These are phyloP conservation scores for Fusarium mangiferae DNA, from an alignment of 2,329 filamentous ascomycete species.

Conservation along the genomic window DNA sequence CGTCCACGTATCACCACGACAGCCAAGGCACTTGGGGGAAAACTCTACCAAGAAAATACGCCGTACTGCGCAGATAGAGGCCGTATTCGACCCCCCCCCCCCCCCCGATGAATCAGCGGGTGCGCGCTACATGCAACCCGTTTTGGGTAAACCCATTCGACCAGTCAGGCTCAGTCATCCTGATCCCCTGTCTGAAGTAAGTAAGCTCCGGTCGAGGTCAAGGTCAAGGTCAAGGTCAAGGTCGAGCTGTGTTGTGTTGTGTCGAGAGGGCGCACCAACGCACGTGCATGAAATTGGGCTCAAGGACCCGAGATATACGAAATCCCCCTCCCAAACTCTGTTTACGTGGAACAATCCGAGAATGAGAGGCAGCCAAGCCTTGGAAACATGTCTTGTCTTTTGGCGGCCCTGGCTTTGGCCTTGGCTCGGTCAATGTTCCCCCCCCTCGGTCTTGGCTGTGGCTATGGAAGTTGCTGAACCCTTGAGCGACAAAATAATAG, in stretches of 20 bases:
- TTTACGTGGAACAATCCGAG: background rate
- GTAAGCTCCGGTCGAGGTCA: background rate
- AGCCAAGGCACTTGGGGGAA: background rate
- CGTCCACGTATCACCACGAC: constrained; percentile 22
- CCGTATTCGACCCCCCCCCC: background rate
- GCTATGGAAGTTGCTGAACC: background rate
- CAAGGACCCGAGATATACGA: constrained; percentile 42
- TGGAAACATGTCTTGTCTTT: background rate
- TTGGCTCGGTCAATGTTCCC: constrained; percentile 4
- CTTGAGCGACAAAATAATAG: constrained; percentile 33
- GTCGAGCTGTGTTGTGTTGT: background rate
- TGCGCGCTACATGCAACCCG: background rate
- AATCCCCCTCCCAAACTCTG: constrained; percentile 29
- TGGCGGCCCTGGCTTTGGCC: background rate
- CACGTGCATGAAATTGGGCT: constrained; percentile 21
- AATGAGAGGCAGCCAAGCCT: constrained; percentile 14
- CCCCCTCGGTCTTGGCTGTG: constrained; percentile 7
- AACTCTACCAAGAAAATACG: constrained; percentile 10
- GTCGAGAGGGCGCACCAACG: background rate
- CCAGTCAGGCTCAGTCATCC: background rate
- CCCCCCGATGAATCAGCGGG: background rate
- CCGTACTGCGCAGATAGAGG: background rate
- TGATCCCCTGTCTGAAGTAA: background rate
- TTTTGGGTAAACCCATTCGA: constrained; percentile 1
- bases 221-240: background rate